These are phyloP conservation scores for Cladosporium austrohemisphaericum DNA, from an alignment of 2,329 filamentous ascomycete genomes.

Conservation along the genomic window DNA sequence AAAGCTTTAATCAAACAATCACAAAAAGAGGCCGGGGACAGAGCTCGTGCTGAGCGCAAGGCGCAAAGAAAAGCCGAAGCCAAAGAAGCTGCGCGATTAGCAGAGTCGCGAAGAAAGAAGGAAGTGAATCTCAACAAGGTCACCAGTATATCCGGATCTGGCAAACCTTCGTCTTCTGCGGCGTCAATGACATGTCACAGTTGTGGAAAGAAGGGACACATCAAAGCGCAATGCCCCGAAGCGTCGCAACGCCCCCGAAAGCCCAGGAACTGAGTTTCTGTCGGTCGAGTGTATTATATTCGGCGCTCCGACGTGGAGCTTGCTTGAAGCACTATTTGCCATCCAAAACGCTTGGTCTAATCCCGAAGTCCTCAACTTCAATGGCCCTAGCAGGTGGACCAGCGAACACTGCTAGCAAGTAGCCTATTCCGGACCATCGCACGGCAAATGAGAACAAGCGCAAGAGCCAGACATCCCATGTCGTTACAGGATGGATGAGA, in stretches of 20 bases:
- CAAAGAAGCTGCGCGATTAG: constrained; percentile 49
- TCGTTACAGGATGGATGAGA: constrained; percentile 13
- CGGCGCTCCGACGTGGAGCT: too few relatives aligned
- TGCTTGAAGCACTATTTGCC: neutral
- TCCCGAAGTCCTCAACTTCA: constrained; percentile 29
- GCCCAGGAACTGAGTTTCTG: neutral
- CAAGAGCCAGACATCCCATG: constrained; percentile 14
- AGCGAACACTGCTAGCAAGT: constrained; percentile 13
- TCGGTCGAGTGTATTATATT: too few relatives aligned
- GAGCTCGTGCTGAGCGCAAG: constrained; percentile 42
- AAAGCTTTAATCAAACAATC: constrained; percentile 44
- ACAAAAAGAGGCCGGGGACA: constrained; percentile 43
- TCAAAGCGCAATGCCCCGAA: constrained; percentile 53
- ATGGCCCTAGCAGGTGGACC: constrained; percentile 17
- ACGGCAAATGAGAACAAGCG: neutral
- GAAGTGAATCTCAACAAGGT: constrained; percentile 62
- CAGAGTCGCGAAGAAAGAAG: constrained; percentile 60
- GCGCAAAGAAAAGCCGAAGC: constrained; percentile 49
- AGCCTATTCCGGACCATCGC: neutral
- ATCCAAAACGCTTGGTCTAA: constrained; percentile 9
- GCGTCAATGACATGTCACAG: constrained; percentile 51
- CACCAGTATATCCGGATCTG: constrained; percentile 50
- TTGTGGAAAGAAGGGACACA: constrained; percentile 62
- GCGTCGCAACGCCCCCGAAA: constrained; percentile 8
- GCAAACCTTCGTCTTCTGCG: constrained; percentile 16